A percentile compares a stretch with the other conserved stretches of the same genome.
Conservation (phyloP, 148 eudicot species). For the Chenopodium suecicum region DNA sequence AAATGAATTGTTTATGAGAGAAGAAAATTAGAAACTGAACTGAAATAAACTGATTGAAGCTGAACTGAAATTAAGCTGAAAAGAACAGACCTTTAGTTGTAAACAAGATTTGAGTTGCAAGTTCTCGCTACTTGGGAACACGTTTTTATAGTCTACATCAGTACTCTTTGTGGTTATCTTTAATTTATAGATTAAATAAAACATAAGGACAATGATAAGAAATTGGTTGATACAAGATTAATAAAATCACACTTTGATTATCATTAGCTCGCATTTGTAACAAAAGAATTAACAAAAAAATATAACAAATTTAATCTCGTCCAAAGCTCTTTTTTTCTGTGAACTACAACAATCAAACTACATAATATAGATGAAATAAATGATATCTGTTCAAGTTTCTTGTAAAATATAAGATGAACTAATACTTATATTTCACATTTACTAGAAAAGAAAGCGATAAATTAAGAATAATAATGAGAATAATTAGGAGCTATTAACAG, state of each 20-base stretch:
- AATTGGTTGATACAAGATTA: neutral
- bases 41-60: no score
- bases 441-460: neutral
- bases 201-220: no score
- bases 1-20: no score
- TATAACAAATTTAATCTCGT: neutral
- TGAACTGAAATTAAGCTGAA: no score
- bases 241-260: neutral
- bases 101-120: no score
- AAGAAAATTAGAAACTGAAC: no score
- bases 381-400: constrained; percentile 8
- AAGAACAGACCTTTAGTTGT: no score
- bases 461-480: neutral
- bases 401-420: neutral
- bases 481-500: constrained; percentile 8
- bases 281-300: neutral
- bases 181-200: no score
- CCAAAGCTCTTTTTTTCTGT: neutral
- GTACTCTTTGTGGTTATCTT: no score
- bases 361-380: neutral
- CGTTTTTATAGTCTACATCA: no score
- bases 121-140: no score
- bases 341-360: constrained; percentile 5
- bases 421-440: neutral
- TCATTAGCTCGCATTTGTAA: neutral